Percentiles rank a stretch among this genome's conserved stretches.
Conservation (phyloP, 164 flowering plant species). For the Chimonanthus salicifolius region DNA sequence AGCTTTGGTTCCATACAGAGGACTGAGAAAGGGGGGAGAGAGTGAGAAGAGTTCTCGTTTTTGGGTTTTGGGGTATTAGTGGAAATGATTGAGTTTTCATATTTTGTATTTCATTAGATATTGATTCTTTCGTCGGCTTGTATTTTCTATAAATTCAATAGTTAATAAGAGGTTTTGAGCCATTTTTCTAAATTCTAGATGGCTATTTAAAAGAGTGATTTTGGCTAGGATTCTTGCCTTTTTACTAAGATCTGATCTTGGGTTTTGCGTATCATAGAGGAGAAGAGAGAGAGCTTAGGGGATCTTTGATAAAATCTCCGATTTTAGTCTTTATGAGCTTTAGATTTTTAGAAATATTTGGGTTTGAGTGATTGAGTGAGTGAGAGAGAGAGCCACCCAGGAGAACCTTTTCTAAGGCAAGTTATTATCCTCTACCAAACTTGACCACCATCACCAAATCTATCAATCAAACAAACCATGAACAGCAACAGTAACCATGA, state of each 20-base stretch:
- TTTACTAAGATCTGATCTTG: neutral
- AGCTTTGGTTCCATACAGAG: no score
- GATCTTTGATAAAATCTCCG: neutral
- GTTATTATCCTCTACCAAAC: neutral
- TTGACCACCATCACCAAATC: neutral
- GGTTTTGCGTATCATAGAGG: neutral
- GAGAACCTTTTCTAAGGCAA: neutral
- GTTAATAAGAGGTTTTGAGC: neutral
- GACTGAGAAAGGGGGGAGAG: no score
- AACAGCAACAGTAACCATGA: conserved; percentile 4
- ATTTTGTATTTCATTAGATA: no score
- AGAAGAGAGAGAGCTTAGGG: neutral
- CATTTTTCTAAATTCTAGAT: neutral
- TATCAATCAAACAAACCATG: conserved; percentile 7
- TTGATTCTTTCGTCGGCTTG: no score
- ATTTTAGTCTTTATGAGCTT: neutral
- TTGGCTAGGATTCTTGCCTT: neutral
- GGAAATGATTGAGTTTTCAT: neutral
- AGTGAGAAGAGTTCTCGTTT: neutral
- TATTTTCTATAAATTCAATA: no score
- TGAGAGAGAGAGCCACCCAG: neutral
- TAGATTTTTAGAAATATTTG: neutral
- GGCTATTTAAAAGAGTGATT: neutral
- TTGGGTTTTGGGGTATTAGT: neutral
- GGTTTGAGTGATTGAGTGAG: neutral